A percentile compares a stretch with the other conserved stretches of the same genome.
These are phyloP conservation scores for Hypoxylon sp. DNA, from an alignment of 2,329 filamentous ascomycete species.

Conservation along the genomic window DNA sequence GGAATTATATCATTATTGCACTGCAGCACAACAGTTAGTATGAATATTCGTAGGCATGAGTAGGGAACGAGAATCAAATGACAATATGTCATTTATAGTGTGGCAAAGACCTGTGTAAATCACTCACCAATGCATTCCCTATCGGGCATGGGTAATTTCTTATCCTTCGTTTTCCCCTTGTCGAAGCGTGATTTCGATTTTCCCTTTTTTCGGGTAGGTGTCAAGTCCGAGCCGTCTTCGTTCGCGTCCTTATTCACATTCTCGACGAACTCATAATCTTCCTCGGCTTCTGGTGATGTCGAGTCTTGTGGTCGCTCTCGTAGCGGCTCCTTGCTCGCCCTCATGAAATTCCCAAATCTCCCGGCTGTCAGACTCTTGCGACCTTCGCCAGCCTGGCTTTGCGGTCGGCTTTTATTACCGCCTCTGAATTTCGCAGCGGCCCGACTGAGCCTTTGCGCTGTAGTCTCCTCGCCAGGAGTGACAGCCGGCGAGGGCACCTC, in stretches of 20 bases:
- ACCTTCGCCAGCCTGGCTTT: conserved; percentile 66
- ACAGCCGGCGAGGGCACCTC: conserved; percentile 51
- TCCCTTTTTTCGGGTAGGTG: conserved; percentile 33
- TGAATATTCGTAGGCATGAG: too few species aligned
- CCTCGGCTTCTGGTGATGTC: conserved; percentile 35
- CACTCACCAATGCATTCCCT: conserved; percentile 42
- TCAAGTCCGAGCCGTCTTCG: conserved; percentile 31
- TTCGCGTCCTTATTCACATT: conserved; percentile 39
- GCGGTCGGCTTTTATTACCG: conserved; percentile 61
- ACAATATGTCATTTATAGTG: too few species aligned
- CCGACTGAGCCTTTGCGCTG: conserved; percentile 63
- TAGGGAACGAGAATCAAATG: too few species aligned
- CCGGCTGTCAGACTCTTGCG: conserved; percentile 66
- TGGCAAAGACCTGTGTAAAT: too few species aligned
- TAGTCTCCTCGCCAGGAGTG: conserved; percentile 62
- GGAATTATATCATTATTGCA: conserved; percentile 43
- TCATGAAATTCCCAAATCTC: conserved; percentile 61
- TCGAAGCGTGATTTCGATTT: conserved; percentile 39
- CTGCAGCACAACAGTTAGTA: conserved; percentile 20
- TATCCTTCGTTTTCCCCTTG: conserved; percentile 38
- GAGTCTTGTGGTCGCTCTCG: conserved; percentile 54
- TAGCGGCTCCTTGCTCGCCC: conserved; percentile 59
- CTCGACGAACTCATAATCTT: conserved; percentile 40
- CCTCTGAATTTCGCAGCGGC: conserved; percentile 64
- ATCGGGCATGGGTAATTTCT: conserved; percentile 34